phyloP scores from a whole-genome alignment of 176 grass and related monocot species.

The Phoenix dactylifera region DNA sequence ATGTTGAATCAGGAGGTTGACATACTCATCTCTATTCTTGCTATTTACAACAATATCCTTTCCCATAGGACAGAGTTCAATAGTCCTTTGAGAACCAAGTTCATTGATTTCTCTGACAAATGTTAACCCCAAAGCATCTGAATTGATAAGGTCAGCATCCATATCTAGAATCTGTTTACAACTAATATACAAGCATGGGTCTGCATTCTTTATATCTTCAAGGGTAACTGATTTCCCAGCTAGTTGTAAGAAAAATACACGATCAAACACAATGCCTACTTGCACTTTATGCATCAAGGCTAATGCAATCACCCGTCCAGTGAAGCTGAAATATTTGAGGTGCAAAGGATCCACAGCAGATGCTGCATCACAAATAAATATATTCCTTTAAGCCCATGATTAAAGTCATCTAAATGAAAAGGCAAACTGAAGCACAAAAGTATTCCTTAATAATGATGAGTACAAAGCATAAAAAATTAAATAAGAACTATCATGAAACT shows the following conservation, averaged over 20 bases:
- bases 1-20: constrained; percentile 84
- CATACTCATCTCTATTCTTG: constrained; percentile 59
- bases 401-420: no score
- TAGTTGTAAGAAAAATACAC: constrained; percentile 74
- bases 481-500: no score
- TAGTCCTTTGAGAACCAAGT: constrained; percentile 54
- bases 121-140: constrained; percentile 56
- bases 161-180: constrained; percentile 88
- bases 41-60: constrained; percentile 83
- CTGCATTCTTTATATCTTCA: constrained; percentile 78
- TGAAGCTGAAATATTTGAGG: constrained; percentile 86
- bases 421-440: no score
- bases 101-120: constrained; percentile 71
- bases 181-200: constrained; percentile 68
- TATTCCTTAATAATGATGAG: no score
- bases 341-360: constrained; percentile 85
- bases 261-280: constrained; percentile 83
- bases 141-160: constrained; percentile 72
- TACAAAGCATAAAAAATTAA: no score
- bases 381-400: neutral
- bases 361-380: constrained; percentile 34
- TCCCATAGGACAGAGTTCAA: constrained; percentile 75
- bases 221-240: constrained; percentile 65
- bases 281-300: constrained; percentile 98
- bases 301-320: constrained; percentile 80